Evolutionary conservation across 225 moss, liverwort and hornwort genomes (phyloP).

Genomic region (Polytrichum commune): DNA sequence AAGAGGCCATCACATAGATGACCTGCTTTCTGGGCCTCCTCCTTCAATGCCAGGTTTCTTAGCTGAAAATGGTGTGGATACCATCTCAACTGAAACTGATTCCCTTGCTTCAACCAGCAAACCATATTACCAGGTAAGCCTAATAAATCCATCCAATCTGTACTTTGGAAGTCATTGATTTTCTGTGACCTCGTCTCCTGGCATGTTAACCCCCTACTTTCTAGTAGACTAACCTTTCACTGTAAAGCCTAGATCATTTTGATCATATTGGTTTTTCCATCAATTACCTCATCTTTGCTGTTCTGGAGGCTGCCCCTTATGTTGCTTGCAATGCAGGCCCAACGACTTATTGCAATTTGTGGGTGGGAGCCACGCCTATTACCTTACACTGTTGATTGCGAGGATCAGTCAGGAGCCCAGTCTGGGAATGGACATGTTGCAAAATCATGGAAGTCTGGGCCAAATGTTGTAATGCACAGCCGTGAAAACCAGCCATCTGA

Average conservation of each 20-base stretch:
- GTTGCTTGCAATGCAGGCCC: constrained; percentile 45
- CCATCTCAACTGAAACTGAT: constrained; percentile 46
- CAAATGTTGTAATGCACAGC: constrained; percentile 54
- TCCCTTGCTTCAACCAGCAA: constrained; percentile 47
- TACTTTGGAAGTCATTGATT: too few species aligned
- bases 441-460: constrained; percentile 63
- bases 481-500: constrained; percentile 38
- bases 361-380: constrained; percentile 94
- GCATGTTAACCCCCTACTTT: too few species aligned
- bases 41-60: constrained; percentile 36
- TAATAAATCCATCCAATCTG: too few species aligned
- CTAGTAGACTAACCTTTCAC: too few species aligned
- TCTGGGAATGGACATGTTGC: constrained; percentile 36
- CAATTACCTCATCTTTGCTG: background rate
- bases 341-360: constrained; percentile 83
- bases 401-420: constrained; percentile 45
- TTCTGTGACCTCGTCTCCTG: too few species aligned
- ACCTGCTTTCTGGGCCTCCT: constrained; percentile 60
- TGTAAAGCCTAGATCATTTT: too few species aligned
- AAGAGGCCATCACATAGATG: constrained; percentile 63
- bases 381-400: constrained; percentile 79
- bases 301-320: background rate
- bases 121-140: constrained; percentile 64
- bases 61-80: constrained; percentile 36
- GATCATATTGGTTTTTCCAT: background rate